Evolutionary conservation across 2,329 filamentous ascomycete genomes (phyloP).

Genomic region (Cryphonectria naterciae): DNA sequence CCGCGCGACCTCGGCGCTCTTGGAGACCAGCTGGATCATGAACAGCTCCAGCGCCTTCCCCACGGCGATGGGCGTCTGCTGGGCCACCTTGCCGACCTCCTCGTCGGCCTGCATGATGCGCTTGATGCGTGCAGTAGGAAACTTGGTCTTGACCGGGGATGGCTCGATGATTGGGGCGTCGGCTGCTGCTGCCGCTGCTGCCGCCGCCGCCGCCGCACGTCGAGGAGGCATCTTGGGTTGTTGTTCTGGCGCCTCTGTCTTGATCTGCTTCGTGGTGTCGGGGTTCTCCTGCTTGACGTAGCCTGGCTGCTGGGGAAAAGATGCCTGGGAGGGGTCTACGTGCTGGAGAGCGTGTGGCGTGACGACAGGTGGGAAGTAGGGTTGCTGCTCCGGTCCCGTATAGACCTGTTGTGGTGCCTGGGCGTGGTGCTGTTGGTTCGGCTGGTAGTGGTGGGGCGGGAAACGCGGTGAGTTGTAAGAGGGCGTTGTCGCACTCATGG

Average conservation of each 20-base stretch:
- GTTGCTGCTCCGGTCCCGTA: constrained; percentile 6
- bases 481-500: constrained; percentile 21
- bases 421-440: constrained; percentile 3
- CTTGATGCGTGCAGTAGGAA: constrained; percentile 96
- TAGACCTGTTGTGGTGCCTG: constrained; percentile 9
- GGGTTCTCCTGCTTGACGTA: constrained; percentile 32
- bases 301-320: constrained; percentile 9
- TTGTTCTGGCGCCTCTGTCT: constrained; percentile 28
- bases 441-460: constrained; percentile 22
- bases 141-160: constrained; percentile 89
- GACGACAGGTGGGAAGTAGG: constrained; percentile 16
- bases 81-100: constrained; percentile 96
- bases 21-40: constrained; percentile 92
- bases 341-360: constrained; percentile 19
- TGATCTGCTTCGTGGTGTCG: constrained; percentile 32
- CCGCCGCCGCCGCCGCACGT: constrained; percentile 39
- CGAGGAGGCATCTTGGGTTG: constrained; percentile 44
- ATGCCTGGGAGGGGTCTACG: constrained; percentile 15
- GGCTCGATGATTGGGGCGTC: constrained; percentile 52
- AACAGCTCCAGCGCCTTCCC: constrained; percentile 96
- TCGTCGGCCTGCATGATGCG: constrained; percentile 99
- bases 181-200: constrained; percentile 41
- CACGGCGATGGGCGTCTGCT: constrained; percentile 95
- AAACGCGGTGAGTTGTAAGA: constrained; percentile 24
- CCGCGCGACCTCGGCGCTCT: constrained; percentile 82